Percentiles rank a stretch among this genome's conserved stretches.
phyloP scores from a whole-genome alignment of 257 asterid species.

The Avicennia marina region DNA sequence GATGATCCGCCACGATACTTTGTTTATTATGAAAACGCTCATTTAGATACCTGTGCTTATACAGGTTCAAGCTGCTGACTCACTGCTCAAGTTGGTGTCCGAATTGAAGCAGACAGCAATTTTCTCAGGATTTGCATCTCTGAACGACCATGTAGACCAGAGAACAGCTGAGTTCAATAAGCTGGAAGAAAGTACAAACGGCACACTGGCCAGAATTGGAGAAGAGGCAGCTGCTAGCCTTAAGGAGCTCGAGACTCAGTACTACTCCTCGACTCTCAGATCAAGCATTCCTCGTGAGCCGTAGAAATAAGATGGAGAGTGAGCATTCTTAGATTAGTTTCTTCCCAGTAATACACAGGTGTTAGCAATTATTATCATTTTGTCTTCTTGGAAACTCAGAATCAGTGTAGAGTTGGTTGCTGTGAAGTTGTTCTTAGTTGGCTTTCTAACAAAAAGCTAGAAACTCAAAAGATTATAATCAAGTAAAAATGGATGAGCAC shows the following conservation, averaged over 20 bases:
- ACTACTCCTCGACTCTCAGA: conserved; percentile 61
- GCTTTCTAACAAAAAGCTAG: no score
- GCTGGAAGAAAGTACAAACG: conserved; percentile 56
- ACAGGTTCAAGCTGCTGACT: conserved; percentile 88
- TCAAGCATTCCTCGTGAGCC: conserved; percentile 19
- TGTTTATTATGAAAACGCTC: neutral
- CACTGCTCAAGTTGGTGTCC: conserved; percentile 86
- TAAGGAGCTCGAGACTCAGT: conserved; percentile 73
- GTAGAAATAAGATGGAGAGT: no score
- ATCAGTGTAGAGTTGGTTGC: no score
- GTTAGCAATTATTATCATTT: no score
- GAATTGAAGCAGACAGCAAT: conserved; percentile 89
- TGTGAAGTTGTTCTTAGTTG: no score
- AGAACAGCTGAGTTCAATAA: conserved; percentile 63
- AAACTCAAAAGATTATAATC: no score
- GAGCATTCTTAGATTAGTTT: no score
- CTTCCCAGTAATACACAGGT: no score
- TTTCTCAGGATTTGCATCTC: conserved; percentile 86
- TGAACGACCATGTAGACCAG: conserved; percentile 84
- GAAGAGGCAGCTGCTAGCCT: conserved; percentile 84
- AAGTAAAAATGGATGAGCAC: no score
- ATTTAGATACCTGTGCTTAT: neutral
- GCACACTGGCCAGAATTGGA: conserved; percentile 51
- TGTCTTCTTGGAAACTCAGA: no score
- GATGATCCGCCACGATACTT: no score